Base-by-base conservation (phyloP, 306 rosid genomes). In the Prunus mira region DNA sequence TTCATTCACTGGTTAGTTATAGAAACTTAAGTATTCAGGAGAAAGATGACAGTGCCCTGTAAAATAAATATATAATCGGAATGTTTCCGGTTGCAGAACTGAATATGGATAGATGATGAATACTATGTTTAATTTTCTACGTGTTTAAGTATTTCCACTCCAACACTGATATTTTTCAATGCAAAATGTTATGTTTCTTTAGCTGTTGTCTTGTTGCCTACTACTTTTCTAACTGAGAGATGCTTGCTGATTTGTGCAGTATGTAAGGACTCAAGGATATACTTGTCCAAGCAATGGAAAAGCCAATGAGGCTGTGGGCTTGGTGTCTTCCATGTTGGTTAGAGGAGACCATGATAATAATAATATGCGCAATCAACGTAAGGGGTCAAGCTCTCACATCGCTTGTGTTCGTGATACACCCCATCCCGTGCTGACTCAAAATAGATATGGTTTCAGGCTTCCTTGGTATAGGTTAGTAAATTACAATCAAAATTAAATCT, bases 401-500 rank as follows among this genome's bases (percentile, higher is more conserved):
- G 76, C 65, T 38, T 22, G n/a, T 2, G 6, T 25, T 69, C 30
- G 75, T 25, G 56, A 76, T 77, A 63, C 74, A n/a, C 73, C 82
- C 22, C 80, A 73, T 76, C 62, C 58, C 1, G 66, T 20, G 76
- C 63, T 62, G 65, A 28, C 51, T 74, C 88, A 50, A 54, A 71
- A 78, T 51, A 86, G 88, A 87, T 79, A 32, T 73, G 86, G 89
- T 60, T 84, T 82, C 3, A 80, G 69, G 43, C 89, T 86, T 86
- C 97, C 93, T 73, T 82, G 93, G 92, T 69, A 86, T 74, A 80
- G 96, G 93, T 88, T 24, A 85, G 96, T 84, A 49, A 57, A 46
- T 52, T 18, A 4, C 41, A 10, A 83, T 65, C 20, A 15, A 47
- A 27, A 38, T 34, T 46, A 27, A 12, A n/a, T 45, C 50, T 73